Evolutionary conservation across 2,329 filamentous ascomycete species (phyloP).

Genomic region (Phoma sp.): DNA sequence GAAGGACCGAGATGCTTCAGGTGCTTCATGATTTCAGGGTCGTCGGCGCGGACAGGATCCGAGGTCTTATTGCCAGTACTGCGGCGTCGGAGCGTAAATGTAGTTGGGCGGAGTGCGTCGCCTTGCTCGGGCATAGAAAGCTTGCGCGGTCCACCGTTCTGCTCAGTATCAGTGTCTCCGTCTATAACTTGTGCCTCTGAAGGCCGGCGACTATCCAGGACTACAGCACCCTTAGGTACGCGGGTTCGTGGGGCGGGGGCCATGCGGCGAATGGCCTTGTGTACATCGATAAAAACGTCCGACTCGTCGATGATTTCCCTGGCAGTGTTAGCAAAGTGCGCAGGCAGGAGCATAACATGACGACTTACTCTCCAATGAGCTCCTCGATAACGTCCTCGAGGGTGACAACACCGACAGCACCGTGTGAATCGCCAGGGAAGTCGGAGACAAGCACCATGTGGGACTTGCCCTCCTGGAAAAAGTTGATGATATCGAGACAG

Average conservation of each 20-base stretch:
- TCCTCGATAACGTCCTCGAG: conserved; percentile 98
- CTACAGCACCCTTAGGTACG: conserved; percentile 62
- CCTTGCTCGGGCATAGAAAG: conserved; percentile 41
- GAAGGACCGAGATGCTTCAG: conserved; percentile 69
- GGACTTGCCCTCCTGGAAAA: conserved; percentile 98
- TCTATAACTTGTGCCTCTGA: conserved; percentile 30
- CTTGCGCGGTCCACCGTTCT: conserved; percentile 30
- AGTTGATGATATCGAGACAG: conserved; percentile 98
- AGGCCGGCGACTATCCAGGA: conserved; percentile 50
- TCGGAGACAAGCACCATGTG: conserved; percentile 98
- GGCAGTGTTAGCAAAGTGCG: conserved; percentile 14
- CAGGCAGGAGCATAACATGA: background rate
- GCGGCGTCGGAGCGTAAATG: conserved; percentile 53
- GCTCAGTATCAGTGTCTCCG: conserved; percentile 24
- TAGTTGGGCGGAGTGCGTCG: conserved; percentile 44
- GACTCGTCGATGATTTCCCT: conserved; percentile 99
- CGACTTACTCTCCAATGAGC: conserved; percentile 88
- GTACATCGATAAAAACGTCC: conserved; percentile 96
- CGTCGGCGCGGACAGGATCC: conserved; percentile 55
- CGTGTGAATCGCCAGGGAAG: conserved; percentile 85
- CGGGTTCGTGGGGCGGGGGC: conserved; percentile 81
- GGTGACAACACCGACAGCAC: conserved; percentile 91
- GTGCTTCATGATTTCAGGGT: conserved; percentile 63
- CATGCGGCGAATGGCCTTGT: conserved; percentile 93
- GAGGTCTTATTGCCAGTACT: conserved; percentile 50